Evolutionary conservation across 257 asterid genomes (phyloP).

Genomic region (Ligustrum vulgare): DNA sequence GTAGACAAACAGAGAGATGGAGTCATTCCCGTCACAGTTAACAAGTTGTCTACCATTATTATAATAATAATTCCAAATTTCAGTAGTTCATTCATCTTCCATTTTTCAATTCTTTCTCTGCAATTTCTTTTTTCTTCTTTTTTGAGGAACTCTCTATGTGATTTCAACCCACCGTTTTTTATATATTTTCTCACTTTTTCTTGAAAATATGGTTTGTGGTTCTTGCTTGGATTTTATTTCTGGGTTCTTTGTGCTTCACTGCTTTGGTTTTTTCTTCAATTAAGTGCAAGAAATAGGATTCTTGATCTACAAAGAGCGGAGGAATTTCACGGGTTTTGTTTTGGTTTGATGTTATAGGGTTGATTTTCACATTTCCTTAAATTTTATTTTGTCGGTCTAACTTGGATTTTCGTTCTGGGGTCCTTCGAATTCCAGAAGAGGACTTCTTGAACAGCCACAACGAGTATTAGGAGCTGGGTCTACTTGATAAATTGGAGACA

Average conservation of each 20-base stretch:
- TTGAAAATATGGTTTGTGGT: background rate
- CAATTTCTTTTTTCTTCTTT: no score
- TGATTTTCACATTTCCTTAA: background rate
- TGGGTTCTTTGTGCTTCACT: conserved; percentile 12
- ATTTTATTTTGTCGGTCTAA: conserved; percentile 2
- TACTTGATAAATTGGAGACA: no score
- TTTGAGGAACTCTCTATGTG: no score
- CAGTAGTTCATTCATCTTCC: no score
- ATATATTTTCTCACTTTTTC: background rate
- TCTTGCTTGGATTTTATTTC: conserved; percentile 16
- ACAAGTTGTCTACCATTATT: no score
- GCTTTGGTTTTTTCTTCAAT: no score
- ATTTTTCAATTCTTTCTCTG: no score
- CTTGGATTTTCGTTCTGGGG: background rate
- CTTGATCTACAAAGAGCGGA: background rate
- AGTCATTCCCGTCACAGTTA: no score
- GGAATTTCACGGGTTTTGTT: background rate
- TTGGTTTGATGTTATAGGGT: background rate
- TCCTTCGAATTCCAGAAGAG: background rate
- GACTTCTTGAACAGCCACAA: no score
- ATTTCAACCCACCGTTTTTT: conserved; percentile 13
- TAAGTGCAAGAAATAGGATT: background rate
- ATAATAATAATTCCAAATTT: no score
- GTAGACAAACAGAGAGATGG: no score
- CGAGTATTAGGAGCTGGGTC: no score